These are phyloP conservation scores for Hypoxylon sp. DNA, from an alignment of 2,329 filamentous ascomycete species.

Conservation along the genomic window DNA sequence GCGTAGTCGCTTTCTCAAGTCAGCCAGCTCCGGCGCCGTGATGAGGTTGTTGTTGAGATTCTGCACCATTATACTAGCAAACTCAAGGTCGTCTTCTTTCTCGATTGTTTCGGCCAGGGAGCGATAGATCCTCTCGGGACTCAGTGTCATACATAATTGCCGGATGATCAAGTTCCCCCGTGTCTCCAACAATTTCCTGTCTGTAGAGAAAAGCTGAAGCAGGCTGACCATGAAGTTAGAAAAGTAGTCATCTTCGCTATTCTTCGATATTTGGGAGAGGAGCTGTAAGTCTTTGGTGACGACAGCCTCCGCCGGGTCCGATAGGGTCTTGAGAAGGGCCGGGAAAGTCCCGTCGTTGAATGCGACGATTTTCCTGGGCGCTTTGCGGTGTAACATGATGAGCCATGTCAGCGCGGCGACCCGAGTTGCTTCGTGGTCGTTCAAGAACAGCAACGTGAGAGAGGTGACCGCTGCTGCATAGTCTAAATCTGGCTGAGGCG, in stretches of 20 bases:
- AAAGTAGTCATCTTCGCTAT: conserved; percentile 97
- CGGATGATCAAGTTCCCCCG: conserved; percentile 96
- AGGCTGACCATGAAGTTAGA: conserved; percentile 98
- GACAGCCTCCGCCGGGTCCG: conserved; percentile 92
- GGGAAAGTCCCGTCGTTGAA: conserved; percentile 98
- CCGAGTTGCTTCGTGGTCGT: conserved; percentile 94
- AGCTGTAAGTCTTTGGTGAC: conserved; percentile 94
- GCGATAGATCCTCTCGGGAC: conserved; percentile 92
- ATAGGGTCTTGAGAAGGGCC: conserved; percentile 92
- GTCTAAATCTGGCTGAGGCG: conserved; percentile 77
- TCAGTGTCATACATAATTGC: conserved; percentile 90
- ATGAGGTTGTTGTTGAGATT: conserved; percentile 99
- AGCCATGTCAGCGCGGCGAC: conserved; percentile 95
- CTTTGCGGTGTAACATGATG: conserved; percentile 96
- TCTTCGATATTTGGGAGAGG: conserved; percentile 92
- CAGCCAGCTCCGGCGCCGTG: conserved; percentile 91
- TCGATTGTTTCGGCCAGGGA: conserved; percentile 96
- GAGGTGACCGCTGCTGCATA: conserved; percentile 95
- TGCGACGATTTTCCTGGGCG: conserved; percentile 88
- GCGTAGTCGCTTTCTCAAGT: conserved; percentile 86
- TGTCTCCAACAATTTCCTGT: conserved; percentile 88
- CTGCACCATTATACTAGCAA: conserved; percentile 99
- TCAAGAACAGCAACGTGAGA: conserved; percentile 90
- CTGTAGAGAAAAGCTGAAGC: conserved; percentile 92
- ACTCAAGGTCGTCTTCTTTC: conserved; percentile 97